These are phyloP conservation scores for Colletotrichum orbiculare DNA, from an alignment of 2,329 filamentous ascomycete genomes.

Conservation along the genomic window DNA sequence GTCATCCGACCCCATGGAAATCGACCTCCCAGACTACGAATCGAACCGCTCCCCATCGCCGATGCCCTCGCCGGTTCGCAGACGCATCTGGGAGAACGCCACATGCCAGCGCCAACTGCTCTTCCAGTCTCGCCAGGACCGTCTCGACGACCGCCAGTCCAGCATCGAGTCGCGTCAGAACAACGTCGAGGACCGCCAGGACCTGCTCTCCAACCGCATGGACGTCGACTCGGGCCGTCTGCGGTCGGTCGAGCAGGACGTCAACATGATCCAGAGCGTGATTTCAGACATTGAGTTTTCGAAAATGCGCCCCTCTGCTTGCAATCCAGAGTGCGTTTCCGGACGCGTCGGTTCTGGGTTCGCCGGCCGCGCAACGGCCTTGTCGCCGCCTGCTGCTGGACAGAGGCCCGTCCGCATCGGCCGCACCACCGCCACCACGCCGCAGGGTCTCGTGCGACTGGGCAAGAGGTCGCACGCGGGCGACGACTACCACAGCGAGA, in stretches of 20 bases:
- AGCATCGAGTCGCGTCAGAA: conserved; percentile 9
- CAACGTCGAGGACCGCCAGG: conserved; percentile 10
- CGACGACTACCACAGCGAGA: too few relatives aligned
- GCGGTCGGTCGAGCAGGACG: neutral
- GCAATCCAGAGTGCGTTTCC: too few relatives aligned
- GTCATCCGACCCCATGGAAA: too few relatives aligned
- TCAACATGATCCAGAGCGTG: neutral
- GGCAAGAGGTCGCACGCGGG: too few relatives aligned
- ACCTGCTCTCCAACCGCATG: conserved; percentile 15
- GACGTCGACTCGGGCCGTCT: conserved; percentile 12
- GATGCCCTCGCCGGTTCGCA: neutral
- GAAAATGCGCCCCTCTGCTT: neutral
- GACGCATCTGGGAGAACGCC: conserved; percentile 9
- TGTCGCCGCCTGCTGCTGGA: too few relatives aligned
- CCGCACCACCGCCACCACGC: too few relatives aligned
- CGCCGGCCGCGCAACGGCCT: too few relatives aligned
- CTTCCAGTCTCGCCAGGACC: neutral
- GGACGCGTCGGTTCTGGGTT: too few relatives aligned
- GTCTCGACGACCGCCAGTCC: neutral
- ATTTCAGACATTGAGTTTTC: neutral
- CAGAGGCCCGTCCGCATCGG: too few relatives aligned
- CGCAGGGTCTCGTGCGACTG: too few relatives aligned
- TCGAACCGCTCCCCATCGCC: too few relatives aligned
- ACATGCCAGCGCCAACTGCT: neutral
- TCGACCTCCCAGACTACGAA: conserved; percentile 9